Percentiles rank a stretch among this genome's conserved stretches.
Evolutionary conservation across 345 rosid species (phyloP).

Genomic region (Eucalyptus pauciflora): DNA sequence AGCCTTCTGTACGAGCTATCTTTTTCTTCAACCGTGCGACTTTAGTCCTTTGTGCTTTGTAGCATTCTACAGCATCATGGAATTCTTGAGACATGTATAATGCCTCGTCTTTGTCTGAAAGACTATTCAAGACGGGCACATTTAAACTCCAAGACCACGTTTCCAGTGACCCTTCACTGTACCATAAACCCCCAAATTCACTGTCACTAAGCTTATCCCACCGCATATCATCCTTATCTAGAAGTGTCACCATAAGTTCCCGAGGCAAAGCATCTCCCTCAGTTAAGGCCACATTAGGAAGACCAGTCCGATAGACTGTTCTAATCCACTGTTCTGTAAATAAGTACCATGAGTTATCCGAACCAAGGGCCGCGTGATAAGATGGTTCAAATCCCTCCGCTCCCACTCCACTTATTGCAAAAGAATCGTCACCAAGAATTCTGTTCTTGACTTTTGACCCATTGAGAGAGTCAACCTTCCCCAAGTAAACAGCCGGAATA

Average conservation of each 20-base stretch:
- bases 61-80: conserved; percentile 42
- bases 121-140: conserved; percentile 85
- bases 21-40: conserved; percentile 79
- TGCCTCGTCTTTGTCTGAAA: conserved; percentile 60
- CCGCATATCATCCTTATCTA: conserved; percentile 48
- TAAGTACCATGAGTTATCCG: conserved; percentile 90
- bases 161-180: conserved; percentile 78
- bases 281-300: conserved; percentile 62
- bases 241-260: conserved; percentile 51
- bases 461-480: conserved; percentile 40
- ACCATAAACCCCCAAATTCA: conserved; percentile 75
- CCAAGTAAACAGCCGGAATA: conserved; percentile 72
- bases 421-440: conserved; percentile 25
- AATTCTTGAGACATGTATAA: conserved; percentile 48
- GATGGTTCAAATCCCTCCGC: conserved; percentile 35
- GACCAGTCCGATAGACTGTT: conserved; percentile 63
- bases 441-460: conserved; percentile 33
- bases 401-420: conserved; percentile 9
- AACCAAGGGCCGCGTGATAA: conserved; percentile 77
- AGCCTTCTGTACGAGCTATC: conserved; percentile 74
- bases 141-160: conserved; percentile 98
- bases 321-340: conserved; percentile 86
- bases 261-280: conserved; percentile 71
- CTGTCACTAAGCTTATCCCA: conserved; percentile 80
- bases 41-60: conserved; percentile 60